Evolutionary conservation across 441 rosid species (phyloP), one percentile per base, ranked within the genome.

Genomic region (Adansonia grandidieri): DNA sequence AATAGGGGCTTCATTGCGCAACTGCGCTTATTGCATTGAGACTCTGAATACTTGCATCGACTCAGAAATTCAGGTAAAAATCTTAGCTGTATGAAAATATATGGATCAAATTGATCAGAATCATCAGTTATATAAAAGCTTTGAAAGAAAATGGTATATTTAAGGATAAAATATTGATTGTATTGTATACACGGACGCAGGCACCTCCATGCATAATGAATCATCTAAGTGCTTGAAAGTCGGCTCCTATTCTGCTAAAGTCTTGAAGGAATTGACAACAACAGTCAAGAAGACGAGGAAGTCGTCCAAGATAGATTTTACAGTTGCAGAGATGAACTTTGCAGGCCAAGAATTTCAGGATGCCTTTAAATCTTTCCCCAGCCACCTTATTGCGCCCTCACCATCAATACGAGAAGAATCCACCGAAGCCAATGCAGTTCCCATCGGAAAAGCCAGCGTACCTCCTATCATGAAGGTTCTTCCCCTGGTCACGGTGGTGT

Each of bases 11-110:
- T 81, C 88, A 66, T 78, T 86, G 81, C 90, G 90, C 6, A 82
- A 75, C 70, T 84, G 90, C 74, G 95, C 93, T 74, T 87, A 84
- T 70, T 86, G 87, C 80, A 85, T 91, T 61, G 92, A 89, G 74
- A 82, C 85, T 78, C 91, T 89, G 10, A 76, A 75, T 75, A 60
- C 80, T 24, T 87, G 83, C 72, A 57, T 84, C 51, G 60, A 71
- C 80, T 84, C 86, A 22, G 86, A 88, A 77, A 79, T 79, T 37
- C 86, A 86, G 92, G 94, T 88, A 79, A 32, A 47, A 17, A 19
- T 4, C 28, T 9, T 19, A 45, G 54, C 32, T 51, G n/a, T 32
- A 60, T 7, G 6, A 20, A 8, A 56, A 14, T 32, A 32, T 32
- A 32, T 32, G 40, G 2, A 32, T 32, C 40, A 32, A 32, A 32